Percentiles rank a stretch among this genome's conserved stretches.
These are phyloP conservation scores for Phyllosticta capitalensis DNA, from an alignment of 2,329 filamentous ascomycete genomes.

Conservation along the genomic window DNA sequence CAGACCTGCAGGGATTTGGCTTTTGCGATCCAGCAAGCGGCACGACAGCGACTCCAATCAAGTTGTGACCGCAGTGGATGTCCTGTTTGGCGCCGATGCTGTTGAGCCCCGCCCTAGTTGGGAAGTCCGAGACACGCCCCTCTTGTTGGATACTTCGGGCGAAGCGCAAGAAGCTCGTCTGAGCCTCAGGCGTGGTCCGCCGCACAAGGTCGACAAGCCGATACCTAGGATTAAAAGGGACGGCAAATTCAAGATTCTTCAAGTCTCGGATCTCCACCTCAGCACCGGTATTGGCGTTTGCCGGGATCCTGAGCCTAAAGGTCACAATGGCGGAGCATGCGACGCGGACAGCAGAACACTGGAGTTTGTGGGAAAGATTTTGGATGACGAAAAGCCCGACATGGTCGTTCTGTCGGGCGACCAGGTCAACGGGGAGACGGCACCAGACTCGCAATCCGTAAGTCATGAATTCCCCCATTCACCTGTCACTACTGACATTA, in stretches of 20 bases:
- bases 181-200: slow-evolving; percentile 65
- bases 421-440: slow-evolving; percentile 88
- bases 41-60: slow-evolving; percentile 65
- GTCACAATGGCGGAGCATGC: slow-evolving; percentile 64
- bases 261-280: slow-evolving; percentile 87
- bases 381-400: slow-evolving; percentile 91
- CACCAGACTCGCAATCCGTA: slow-evolving; percentile 81
- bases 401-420: slow-evolving; percentile 87
- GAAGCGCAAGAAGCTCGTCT: slow-evolving; percentile 62
- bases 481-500: slow-evolving; percentile 7
- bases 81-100: slow-evolving; percentile 83
- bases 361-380: slow-evolving; percentile 72
- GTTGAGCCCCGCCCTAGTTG: slow-evolving; percentile 83
- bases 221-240: slow-evolving; percentile 72
- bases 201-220: slow-evolving; percentile 56
- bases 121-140: slow-evolving; percentile 63
- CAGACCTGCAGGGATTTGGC: slow-evolving; percentile 68
- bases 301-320: slow-evolving; percentile 72
- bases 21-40: slow-evolving; percentile 62
- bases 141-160: slow-evolving; percentile 58
- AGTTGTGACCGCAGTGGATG: slow-evolving; percentile 71
- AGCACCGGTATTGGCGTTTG: slow-evolving; percentile 82
- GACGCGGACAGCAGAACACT: slow-evolving; percentile 87
- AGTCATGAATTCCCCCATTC: slow-evolving; percentile 18
- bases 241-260: slow-evolving; percentile 95